phyloP scores from a whole-genome alignment of 129 eudicot genomes.

The Tagetes patula region DNA sequence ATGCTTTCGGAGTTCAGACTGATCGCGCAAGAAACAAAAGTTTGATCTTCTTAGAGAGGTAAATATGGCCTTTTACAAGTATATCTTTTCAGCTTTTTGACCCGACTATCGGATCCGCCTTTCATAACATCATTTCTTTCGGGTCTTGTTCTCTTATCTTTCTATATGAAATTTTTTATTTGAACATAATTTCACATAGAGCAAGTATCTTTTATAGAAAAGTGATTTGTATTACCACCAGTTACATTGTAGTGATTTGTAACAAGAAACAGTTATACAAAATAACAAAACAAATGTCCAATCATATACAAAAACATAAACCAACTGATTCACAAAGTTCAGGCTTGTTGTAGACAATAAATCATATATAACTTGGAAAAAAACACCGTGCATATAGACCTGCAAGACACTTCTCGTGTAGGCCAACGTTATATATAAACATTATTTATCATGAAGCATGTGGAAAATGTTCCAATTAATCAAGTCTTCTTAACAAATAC shows the following conservation, averaged over 20 bases:
- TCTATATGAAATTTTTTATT: too few relatives aligned
- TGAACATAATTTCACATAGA: not conserved
- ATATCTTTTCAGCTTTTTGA: too few relatives aligned
- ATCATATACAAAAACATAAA: not conserved
- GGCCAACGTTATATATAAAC: not conserved
- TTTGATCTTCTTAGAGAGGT: too few relatives aligned
- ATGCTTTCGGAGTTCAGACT: too few relatives aligned
- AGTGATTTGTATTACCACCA: not conserved
- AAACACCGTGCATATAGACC: not conserved
- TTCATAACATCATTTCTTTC: too few relatives aligned
- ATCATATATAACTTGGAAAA: not conserved
- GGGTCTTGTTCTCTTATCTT: too few relatives aligned
- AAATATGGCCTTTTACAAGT: too few relatives aligned
- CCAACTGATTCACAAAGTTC: not conserved
- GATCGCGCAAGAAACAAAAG: too few relatives aligned
- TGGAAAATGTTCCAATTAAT: constrained; percentile 25
- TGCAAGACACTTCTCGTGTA: not conserved
- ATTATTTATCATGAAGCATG: not conserved
- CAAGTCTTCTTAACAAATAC: constrained; percentile 78
- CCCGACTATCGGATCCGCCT: too few relatives aligned
- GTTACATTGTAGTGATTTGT: too few relatives aligned
- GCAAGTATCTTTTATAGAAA: not conserved
- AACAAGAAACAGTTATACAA: not conserved
- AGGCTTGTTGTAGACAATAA: not conserved
- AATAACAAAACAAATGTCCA: not conserved